Evolutionary conservation across 2,329 filamentous ascomycete species (phyloP).

Genomic region (Colletotrichum siamense): DNA sequence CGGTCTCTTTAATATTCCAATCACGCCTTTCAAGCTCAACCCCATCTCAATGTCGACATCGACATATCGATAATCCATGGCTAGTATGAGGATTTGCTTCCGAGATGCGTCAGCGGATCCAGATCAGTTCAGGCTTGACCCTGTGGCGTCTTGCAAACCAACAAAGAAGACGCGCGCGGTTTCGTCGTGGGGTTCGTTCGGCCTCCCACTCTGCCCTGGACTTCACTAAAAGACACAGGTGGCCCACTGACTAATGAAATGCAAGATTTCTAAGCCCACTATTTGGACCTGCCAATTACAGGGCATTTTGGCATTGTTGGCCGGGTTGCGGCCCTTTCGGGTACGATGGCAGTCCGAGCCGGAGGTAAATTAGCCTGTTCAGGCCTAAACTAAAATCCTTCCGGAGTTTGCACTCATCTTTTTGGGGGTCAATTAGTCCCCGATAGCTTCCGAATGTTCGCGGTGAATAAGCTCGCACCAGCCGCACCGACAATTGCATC

Average conservation of each 20-base stretch:
- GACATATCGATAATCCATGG: background rate
- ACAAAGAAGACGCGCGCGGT: background rate
- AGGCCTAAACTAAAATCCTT: background rate
- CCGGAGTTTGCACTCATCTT: conserved; percentile 22
- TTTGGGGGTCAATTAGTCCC: background rate
- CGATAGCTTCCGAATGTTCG: background rate
- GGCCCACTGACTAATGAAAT: background rate
- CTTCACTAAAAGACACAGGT: background rate
- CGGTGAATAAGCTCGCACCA: background rate
- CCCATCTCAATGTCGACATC: background rate
- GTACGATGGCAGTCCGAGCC: background rate
- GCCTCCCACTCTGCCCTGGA: background rate
- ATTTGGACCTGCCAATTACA: background rate
- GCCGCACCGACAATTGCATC: background rate
- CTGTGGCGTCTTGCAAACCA: background rate
- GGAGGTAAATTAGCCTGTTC: background rate
- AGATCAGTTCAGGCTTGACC: background rate
- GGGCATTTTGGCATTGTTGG: background rate
- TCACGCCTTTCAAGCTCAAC: background rate
- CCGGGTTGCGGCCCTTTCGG: background rate
- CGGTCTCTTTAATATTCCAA: background rate
- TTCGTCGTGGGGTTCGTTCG: background rate
- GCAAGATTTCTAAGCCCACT: background rate
- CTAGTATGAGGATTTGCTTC: background rate
- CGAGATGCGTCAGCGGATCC: background rate